A percentile compares a stretch with the other conserved stretches of the same genome.
phyloP scores from a whole-genome alignment of 495 filamentous ascomycete genomes.

The Cercophora scortea region DNA sequence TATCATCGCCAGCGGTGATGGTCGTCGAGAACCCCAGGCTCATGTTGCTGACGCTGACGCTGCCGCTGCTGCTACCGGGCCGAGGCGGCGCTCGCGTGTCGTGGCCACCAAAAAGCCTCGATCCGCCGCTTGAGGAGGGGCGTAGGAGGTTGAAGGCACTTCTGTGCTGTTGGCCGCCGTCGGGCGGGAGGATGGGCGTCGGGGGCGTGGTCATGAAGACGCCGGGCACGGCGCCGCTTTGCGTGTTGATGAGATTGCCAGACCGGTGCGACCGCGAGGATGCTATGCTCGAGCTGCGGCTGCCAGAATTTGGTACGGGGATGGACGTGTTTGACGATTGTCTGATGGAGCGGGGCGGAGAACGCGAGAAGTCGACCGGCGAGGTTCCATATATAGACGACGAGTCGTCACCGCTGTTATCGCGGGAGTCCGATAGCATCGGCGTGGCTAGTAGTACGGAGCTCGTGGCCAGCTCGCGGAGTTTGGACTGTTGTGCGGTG shows the following conservation, averaged over 20 bases:
- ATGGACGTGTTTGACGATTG: constrained; percentile 29
- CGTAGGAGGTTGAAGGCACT: constrained; percentile 13
- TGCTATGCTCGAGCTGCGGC: constrained; percentile 39
- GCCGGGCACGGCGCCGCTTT: constrained; percentile 20
- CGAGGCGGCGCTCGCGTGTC: too few species aligned
- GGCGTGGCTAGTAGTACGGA: constrained; percentile 44
- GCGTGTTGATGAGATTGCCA: constrained; percentile 9
- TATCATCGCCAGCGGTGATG: not conserved
- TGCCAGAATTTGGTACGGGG: constrained; percentile 20
- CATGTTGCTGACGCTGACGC: not conserved
- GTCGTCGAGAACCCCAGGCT: not conserved
- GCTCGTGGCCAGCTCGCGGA: constrained; percentile 69
- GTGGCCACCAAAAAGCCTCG: constrained; percentile 12
- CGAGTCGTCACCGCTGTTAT: constrained; percentile 44
- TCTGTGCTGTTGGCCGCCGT: not conserved
- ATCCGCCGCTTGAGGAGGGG: constrained; percentile 23
- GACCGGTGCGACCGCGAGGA: constrained; percentile 33
- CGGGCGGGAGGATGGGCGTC: constrained; percentile 12
- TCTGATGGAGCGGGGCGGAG: constrained; percentile 35
- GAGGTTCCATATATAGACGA: constrained; percentile 37
- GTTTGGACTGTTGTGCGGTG: constrained; percentile 66
- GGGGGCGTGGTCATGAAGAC: constrained; percentile 37
- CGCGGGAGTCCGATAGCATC: constrained; percentile 21
- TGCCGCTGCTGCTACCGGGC: constrained; percentile 6
- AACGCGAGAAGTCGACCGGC: constrained; percentile 43